Evolutionary conservation across 768 basidiomycete genomes (phyloP).

Genomic region (Boletus edulis): DNA sequence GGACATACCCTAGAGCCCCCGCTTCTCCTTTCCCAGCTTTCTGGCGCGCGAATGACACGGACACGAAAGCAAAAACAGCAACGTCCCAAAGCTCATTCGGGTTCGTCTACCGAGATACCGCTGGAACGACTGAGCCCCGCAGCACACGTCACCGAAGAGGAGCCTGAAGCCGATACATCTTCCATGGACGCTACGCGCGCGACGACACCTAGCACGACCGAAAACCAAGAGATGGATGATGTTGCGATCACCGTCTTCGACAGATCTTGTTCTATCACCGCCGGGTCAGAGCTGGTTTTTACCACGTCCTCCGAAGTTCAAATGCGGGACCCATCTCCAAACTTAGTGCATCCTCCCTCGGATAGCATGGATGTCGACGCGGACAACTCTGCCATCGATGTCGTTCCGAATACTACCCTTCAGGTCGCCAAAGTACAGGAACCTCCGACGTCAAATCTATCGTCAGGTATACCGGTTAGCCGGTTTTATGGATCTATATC

Average conservation of each 20-base stretch:
- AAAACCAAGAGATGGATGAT: slow-evolving; percentile 15
- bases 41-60: slow-evolving; percentile 18
- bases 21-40: slow-evolving; percentile 29
- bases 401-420: neutral
- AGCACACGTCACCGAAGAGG: slow-evolving; percentile 1
- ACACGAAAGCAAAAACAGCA: slow-evolving; percentile 19
- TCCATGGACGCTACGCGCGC: slow-evolving; percentile 16
- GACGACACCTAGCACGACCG: slow-evolving; percentile 19
- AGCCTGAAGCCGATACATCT: slow-evolving; percentile 14
- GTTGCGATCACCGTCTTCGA: slow-evolving; percentile 5
- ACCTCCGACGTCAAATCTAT: slow-evolving; percentile 3
- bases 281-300: slow-evolving; percentile 6
- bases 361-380: slow-evolving; percentile 30
- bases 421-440: neutral
- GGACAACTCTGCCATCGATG: neutral
- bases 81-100: slow-evolving; percentile 1
- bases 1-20: slow-evolving; percentile 53
- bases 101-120: neutral
- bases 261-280: slow-evolving; percentile 17
- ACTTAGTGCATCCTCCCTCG: slow-evolving; percentile 19
- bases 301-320: slow-evolving; percentile 3
- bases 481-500: slow-evolving; percentile 22
- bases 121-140: neutral
- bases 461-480: slow-evolving; percentile 13
- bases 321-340: slow-evolving; percentile 15